Evolutionary conservation across 202 grass and related monocot species (phyloP), one percentile per base, ranked within the genome.

Genomic region (Digitaria exilis): DNA sequence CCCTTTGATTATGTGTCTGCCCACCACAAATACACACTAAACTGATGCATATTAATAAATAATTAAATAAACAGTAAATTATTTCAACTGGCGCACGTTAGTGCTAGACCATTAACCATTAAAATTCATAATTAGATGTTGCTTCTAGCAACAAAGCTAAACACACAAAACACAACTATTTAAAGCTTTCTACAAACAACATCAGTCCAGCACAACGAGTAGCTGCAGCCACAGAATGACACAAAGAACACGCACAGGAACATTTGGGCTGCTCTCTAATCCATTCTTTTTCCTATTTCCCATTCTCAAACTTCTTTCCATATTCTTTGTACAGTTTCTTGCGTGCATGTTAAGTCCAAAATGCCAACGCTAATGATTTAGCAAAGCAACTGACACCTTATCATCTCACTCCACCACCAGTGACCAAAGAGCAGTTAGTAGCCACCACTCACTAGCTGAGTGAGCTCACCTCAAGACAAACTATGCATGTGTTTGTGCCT

Each of bases 51-150:
- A 48, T 54, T 69, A 50, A 69, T n/a, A n/a, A n/a, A n/a, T n/a
- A n/a, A n/a, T n/a, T 39, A 39, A 39, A 39, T 39, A 39, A 39
- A 39, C 37, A 39, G 9, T 39, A 39, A 42, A 54, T 42, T 57
- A 74, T 68, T 30, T 30, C 14, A 21, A 46, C 25, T 19, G 59
- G 18, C 31, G 24, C 11, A 64, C 0, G 3, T 49, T 63, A 69
- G 45, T 81, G 43, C 22, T 70, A 84, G 25, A 64, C 34, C 50
- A 73, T 17, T 73, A 75, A 37, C 35, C 26, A 41, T 61, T 37
- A 21, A 59, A 42, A 68, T 10, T 17, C 49, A 73, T 28, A 69
- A 69, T 30, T 24, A 5, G 48, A 58, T 3, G 5, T 17, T 18
- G 21, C 10, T 54, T 30, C 6, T 74, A 48, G n/a, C 6, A 24